phyloP scores from a whole-genome alignment of 2,329 filamentous ascomycete genomes.

The Hymenoscyphus albidus region DNA sequence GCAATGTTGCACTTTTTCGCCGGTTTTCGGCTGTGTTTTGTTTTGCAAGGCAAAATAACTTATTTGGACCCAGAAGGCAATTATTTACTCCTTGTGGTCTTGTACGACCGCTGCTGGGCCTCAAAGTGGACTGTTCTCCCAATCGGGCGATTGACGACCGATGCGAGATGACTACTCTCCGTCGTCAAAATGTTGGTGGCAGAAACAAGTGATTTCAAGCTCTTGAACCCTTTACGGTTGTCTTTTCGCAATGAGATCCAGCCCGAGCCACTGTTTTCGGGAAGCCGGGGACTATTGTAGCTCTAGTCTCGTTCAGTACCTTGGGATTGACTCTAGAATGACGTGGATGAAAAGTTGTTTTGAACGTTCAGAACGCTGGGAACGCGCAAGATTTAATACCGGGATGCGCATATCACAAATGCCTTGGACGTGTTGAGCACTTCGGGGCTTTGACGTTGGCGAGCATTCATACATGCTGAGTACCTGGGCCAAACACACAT shows the following conservation, averaged over 20 bases:
- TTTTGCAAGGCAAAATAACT: neutral
- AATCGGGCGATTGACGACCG: neutral
- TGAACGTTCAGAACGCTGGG: conserved; percentile 2
- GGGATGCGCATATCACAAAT: neutral
- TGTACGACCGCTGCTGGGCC: neutral
- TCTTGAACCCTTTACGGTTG: neutral
- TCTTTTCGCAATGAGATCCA: neutral
- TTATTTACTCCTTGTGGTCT: neutral
- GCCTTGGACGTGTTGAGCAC: neutral
- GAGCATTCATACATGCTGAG: neutral
- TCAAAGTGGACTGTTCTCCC: neutral
- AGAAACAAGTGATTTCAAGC: neutral
- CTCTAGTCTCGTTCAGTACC: conserved; percentile 16
- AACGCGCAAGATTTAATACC: neutral
- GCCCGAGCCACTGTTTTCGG: conserved; percentile 16
- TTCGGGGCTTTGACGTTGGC: neutral
- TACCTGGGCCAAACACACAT: neutral
- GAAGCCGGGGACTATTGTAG: conserved; percentile 10
- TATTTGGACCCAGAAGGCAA: neutral
- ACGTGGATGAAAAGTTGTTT: neutral
- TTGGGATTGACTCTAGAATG: conserved; percentile 13
- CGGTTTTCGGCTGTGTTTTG: neutral
- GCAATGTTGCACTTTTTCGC: conserved; percentile 9
- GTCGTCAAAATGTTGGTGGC: neutral
- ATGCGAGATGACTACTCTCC: neutral